Conservation (phyloP, 441 rosid genomes). For the Gossypium gossypioides region DNA sequence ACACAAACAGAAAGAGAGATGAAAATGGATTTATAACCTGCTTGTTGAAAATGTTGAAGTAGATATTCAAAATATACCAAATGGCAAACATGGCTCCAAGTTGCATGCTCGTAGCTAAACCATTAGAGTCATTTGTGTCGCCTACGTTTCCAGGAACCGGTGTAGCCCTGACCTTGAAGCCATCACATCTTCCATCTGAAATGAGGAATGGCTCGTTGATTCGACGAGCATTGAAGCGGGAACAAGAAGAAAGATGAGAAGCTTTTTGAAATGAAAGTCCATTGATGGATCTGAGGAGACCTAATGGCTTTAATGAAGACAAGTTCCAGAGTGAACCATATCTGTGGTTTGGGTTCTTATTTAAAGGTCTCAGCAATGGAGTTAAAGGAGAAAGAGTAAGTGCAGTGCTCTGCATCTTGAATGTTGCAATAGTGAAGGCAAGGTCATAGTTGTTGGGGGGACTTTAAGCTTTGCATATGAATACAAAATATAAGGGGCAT, state of each 20-base stretch:
- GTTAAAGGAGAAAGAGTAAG: constrained; percentile 26
- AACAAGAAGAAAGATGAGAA: neutral
- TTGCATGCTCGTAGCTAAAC: constrained; percentile 23
- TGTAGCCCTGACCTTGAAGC: constrained; percentile 30
- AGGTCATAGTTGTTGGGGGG: neutral
- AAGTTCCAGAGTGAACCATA: neutral
- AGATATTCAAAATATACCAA: constrained; percentile 58
- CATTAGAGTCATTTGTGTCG: constrained; percentile 18
- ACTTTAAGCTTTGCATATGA: neutral
- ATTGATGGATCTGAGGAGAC: neutral
- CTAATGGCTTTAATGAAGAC: constrained; percentile 13
- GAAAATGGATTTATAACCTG: constrained; percentile 30
- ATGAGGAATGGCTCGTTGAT: constrained; percentile 11
- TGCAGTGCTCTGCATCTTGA: constrained; percentile 34
- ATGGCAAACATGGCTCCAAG: constrained; percentile 45
- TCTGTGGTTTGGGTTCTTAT: constrained; percentile 6
- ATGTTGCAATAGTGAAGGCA: neutral
- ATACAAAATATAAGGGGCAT: no score
- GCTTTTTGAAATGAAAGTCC: constrained; percentile 12
- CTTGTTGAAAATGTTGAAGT: constrained; percentile 64
- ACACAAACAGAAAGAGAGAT: neutral
- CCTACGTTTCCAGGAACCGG: constrained; percentile 31
- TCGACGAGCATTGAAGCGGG: constrained; percentile 9
- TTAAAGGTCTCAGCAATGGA: constrained; percentile 25
- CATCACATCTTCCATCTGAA: constrained; percentile 13